Base-by-base conservation (phyloP, 805 yeast genomes). In the Jamesozyma spencerorum region DNA sequence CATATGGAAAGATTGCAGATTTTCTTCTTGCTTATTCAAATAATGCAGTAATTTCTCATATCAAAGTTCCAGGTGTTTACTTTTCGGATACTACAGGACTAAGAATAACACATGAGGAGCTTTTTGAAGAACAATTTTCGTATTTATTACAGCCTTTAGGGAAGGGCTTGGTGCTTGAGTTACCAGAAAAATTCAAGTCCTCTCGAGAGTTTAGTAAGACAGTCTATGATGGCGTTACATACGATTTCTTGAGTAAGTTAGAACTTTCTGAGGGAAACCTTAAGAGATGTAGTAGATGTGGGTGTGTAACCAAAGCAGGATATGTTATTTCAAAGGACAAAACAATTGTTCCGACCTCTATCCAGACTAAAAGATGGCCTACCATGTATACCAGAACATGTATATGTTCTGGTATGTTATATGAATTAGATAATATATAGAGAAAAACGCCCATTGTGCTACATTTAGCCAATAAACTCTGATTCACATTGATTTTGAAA, bases 201-300 rank as follows among this genome's bases (percentile, higher is more conserved):
- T 56, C 71, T 10, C 43, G 47, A 15, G 54, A 67, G 2, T 59
- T 68, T 13, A 63, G 69, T 7, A 62, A 64, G n/a, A 46, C 54
- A 2, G 46, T 51, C 7, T 53, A 48, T 37, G 68, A 49, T 49
- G 64, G 60, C 4, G 51, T 63, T 5, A 55, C 67, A 11, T 54
- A 54, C 38, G 63, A 63, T 24, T 47, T 40, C 2, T 43, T 60
- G 15, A 53, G 49, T 19, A 28, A 38, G 5, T 40, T 43, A 10
- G 57, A 54, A 36, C 35, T 51, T 5, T 32, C 43, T 7, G 50
- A 49, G 15, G 51, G 49, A 4, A 59, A 55, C 33, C 40, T 67
- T 8, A 66, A 75, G 37, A 60, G 65, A 31, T 77, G 84, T 51
- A 63, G 70, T 18, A 62, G 81, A 37, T 77, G 84, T 54, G 79